Evolutionary conservation across 73 alveolate genomes (phyloP).

Genomic region (Durusdinium trenchii): DNA sequence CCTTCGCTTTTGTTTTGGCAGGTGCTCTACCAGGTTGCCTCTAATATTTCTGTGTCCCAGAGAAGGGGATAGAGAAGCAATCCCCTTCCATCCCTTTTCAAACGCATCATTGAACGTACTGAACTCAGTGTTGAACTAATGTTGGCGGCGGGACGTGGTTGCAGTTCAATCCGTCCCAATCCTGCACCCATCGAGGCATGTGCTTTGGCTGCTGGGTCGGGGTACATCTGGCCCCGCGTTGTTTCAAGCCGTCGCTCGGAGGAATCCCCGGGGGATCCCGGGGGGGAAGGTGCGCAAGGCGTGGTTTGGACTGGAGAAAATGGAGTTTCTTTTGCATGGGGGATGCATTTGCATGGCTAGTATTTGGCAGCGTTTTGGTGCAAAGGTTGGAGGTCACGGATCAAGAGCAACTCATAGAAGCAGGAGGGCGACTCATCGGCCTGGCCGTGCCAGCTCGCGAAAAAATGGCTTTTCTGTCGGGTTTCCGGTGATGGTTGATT

Average conservation of each 20-base stretch:
- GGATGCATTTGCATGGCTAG: neutral
- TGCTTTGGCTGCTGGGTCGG: conserved; percentile 35
- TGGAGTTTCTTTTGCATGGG: neutral
- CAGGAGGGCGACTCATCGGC: too few relatives aligned
- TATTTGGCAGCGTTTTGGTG: neutral
- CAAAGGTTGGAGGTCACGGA: neutral
- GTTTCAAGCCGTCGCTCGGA: conserved; percentile 30
- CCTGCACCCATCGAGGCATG: conserved; percentile 29
- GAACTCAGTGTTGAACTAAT: neutral
- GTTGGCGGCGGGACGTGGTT: neutral
- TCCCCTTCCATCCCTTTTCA: too few relatives aligned
- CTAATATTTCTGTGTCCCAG: neutral
- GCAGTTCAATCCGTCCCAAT: neutral
- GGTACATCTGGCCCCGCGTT: conserved; percentile 38
- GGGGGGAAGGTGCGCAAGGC: neutral
- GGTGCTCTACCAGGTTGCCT: neutral
- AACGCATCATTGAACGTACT: neutral
- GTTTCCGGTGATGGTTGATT: too few relatives aligned
- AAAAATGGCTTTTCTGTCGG: too few relatives aligned
- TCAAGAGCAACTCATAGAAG: neutral
- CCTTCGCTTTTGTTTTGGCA: too few relatives aligned
- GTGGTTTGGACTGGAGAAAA: neutral
- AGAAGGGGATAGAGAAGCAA: neutral
- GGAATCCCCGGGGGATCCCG: neutral
- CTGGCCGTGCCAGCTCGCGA: too few relatives aligned